Evolutionary conservation across 176 grass and related monocot genomes (phyloP).

Genomic region (Rhipidocladum racemiflorum): DNA sequence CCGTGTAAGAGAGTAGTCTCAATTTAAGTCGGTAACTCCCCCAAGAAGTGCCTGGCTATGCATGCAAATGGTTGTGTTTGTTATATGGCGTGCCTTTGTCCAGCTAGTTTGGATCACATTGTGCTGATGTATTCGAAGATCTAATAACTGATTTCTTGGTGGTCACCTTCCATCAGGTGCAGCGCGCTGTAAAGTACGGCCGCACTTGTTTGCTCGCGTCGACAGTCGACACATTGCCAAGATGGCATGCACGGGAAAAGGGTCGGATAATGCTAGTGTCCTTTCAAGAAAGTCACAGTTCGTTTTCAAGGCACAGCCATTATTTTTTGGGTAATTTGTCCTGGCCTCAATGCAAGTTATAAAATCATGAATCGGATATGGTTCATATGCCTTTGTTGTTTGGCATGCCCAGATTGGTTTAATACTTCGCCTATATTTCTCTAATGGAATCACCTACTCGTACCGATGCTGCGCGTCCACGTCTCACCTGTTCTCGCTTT

Average conservation of each 20-base stretch:
- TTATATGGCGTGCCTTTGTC: too few species aligned
- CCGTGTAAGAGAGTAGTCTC: too few species aligned
- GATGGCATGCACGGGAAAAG: not conserved
- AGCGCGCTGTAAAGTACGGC: not conserved
- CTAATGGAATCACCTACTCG: constrained; percentile 21
- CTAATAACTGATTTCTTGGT: not conserved
- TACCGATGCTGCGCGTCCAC: constrained; percentile 28
- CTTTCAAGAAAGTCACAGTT: not conserved
- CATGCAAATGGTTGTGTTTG: too few species aligned
- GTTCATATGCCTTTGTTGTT: not conserved
- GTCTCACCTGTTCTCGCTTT: constrained; percentile 26
- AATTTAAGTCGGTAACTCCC: too few species aligned
- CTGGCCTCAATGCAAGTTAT: constrained; percentile 12
- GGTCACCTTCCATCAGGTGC: not conserved
- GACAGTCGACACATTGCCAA: constrained; percentile 8
- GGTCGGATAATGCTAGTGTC: not conserved
- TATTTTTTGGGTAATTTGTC: not conserved
- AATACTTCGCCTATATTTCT: constrained; percentile 18
- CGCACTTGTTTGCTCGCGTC: not conserved
- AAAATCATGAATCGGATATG: constrained; percentile 6
- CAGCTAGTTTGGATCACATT: not conserved
- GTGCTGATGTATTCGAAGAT: not conserved
- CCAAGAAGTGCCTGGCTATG: too few species aligned
- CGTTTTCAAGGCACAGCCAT: not conserved
- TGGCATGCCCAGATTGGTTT: constrained; percentile 28